These are phyloP conservation scores for Globisporangium emineosum DNA, from an alignment of 352 stramenopile genomes.

Conservation along the genomic window DNA sequence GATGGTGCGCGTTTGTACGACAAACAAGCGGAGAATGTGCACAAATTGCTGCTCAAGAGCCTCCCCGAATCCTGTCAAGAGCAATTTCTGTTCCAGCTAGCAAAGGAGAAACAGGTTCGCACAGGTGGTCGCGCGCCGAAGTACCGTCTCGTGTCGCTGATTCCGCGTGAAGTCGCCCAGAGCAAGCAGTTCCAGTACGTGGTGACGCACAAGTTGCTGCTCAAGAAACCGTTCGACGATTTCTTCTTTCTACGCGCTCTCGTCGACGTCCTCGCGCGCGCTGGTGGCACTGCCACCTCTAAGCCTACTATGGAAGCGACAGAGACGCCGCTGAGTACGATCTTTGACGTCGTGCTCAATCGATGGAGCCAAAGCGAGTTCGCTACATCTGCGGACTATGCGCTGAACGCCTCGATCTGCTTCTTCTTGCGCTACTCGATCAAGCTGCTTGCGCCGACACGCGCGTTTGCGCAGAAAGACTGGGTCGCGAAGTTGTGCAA, in stretches of 20 bases:
- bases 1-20: conserved; percentile 24
- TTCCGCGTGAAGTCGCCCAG: conserved; percentile 29
- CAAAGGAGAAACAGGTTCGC: conserved; percentile 14
- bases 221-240: conserved; percentile 44
- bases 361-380: conserved; percentile 65
- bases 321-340: conserved; percentile 22
- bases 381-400: conserved; percentile 42
- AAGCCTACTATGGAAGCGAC: background rate
- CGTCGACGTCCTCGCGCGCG: conserved; percentile 31
- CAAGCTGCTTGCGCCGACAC: conserved; percentile 23
- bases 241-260: conserved; percentile 50
- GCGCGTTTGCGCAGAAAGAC: conserved; percentile 31
- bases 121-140: conserved; percentile 24
- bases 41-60: conserved; percentile 35
- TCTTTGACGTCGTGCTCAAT: conserved; percentile 58
- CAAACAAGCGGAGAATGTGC: conserved; percentile 6
- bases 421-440: conserved; percentile 73
- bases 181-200: conserved; percentile 68
- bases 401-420: conserved; percentile 47
- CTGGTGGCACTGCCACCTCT: background rate
- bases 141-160: conserved; percentile 45
- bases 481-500: conserved; percentile 71
- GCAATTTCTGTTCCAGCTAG: conserved; percentile 44
- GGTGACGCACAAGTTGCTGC: conserved; percentile 57
- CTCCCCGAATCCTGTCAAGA: conserved; percentile 52